Evolutionary conservation across 495 filamentous ascomycete genomes (phyloP).

Genomic region (Lichenothelia convexa): DNA sequence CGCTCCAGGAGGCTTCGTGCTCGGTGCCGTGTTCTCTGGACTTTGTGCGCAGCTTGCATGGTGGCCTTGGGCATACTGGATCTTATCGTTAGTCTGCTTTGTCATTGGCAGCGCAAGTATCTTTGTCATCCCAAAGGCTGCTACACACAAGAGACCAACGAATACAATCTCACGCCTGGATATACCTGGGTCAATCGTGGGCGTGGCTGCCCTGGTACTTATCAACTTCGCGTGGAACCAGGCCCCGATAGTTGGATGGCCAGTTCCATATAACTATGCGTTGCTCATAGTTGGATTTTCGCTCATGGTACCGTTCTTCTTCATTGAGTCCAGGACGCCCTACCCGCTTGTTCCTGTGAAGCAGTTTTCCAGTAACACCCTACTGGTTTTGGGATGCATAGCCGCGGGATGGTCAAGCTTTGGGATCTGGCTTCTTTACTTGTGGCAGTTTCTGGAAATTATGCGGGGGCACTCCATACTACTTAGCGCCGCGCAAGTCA

Average conservation of each 20-base stretch:
- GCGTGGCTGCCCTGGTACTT: constrained; percentile 37
- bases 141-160: background rate
- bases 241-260: constrained; percentile 39
- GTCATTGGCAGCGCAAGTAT: constrained; percentile 24
- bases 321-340: too few relatives aligned
- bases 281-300: constrained; percentile 37
- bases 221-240: constrained; percentile 47
- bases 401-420: constrained; percentile 16
- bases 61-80: constrained; percentile 55
- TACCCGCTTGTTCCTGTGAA: too few relatives aligned
- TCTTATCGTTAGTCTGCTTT: constrained; percentile 28
- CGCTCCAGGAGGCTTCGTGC: constrained; percentile 35
- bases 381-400: constrained; percentile 13
- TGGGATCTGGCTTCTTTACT: constrained; percentile 19
- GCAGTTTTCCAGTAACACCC: too few relatives aligned
- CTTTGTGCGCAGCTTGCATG: constrained; percentile 30
- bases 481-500: constrained; percentile 8
- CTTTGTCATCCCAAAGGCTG: constrained; percentile 30
- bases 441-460: constrained; percentile 9
- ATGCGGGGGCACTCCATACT: constrained; percentile 11
- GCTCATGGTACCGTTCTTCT: constrained; percentile 30
- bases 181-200: constrained; percentile 22
- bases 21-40: constrained; percentile 31
- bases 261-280: constrained; percentile 30
- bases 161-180: too few relatives aligned